Conservation (phyloP, 2,329 filamentous ascomycete genomes). For the Byssothecium circinans region DNA sequence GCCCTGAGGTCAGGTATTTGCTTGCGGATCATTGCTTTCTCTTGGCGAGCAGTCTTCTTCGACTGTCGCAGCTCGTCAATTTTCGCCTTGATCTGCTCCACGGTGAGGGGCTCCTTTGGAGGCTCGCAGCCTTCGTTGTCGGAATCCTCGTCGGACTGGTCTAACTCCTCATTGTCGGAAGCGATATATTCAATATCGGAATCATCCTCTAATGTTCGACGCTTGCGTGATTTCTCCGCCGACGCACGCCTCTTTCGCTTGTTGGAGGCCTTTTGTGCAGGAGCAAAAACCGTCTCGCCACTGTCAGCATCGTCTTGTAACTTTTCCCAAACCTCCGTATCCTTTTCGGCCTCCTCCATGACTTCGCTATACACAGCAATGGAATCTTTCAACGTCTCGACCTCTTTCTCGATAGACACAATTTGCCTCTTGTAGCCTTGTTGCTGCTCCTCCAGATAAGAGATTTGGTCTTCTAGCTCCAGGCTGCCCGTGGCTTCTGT, state of each 20-base stretch:
- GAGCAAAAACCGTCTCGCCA: constrained; percentile 49
- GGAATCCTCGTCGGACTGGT: constrained; percentile 28
- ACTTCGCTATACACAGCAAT: constrained; percentile 39
- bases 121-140: constrained; percentile 21
- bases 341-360: constrained; percentile 44
- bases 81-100: constrained; percentile 46
- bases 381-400: constrained; percentile 34
- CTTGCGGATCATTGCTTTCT: constrained; percentile 30
- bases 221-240: constrained; percentile 20
- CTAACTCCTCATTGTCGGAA: constrained; percentile 24
- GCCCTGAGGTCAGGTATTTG: constrained; percentile 36
- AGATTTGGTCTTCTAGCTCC: constrained; percentile 37
- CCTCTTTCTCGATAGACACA: constrained; percentile 18
- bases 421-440: constrained; percentile 19
- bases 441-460: constrained; percentile 28
- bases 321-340: constrained; percentile 51
- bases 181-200: constrained; percentile 22
- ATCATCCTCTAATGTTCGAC: constrained; percentile 10
- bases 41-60: constrained; percentile 47
- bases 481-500: constrained; percentile 48
- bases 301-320: constrained; percentile 42
- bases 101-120: constrained; percentile 43
- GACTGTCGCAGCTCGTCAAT: constrained; percentile 47
- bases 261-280: constrained; percentile 18
- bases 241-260: constrained; percentile 48